A percentile compares a stretch with the other conserved stretches of the same genome.
Conservation (phyloP, 2,329 filamentous ascomycete species). For the Aureobasidium sp. region DNA sequence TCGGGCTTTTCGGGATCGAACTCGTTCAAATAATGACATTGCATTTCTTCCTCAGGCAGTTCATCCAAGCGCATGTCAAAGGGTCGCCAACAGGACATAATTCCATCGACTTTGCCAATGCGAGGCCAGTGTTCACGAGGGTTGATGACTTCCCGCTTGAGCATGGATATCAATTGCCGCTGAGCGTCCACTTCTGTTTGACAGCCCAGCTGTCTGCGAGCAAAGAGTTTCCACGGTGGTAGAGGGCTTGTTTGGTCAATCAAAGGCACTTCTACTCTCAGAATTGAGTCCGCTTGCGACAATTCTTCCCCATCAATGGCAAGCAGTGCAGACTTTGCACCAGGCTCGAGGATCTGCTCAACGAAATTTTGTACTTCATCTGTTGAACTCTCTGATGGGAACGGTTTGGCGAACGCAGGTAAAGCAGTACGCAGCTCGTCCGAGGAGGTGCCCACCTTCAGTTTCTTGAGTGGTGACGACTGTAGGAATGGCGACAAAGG, state of each 20-base stretch:
- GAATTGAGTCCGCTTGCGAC: conserved; percentile 40
- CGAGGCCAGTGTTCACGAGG: conserved; percentile 35
- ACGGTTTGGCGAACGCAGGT: not conserved
- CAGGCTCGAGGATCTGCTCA: conserved; percentile 24
- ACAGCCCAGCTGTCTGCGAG: conserved; percentile 13
- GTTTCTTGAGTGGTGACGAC: conserved; percentile 11
- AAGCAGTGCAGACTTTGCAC: conserved; percentile 31
- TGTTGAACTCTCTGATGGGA: not conserved
- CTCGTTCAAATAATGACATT: conserved; percentile 34
- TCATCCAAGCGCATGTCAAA: conserved; percentile 37
- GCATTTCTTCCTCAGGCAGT: conserved; percentile 35
- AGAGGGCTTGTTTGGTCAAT: conserved; percentile 37
- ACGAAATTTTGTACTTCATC: not conserved
- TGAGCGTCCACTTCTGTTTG: conserved; percentile 28
- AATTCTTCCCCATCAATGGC: conserved; percentile 40
- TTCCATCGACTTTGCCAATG: conserved; percentile 32
- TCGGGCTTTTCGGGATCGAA: conserved; percentile 30
- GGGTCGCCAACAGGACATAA: conserved; percentile 39
- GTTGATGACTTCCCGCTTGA: conserved; percentile 29
- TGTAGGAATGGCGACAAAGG: not conserved
- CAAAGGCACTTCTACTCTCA: conserved; percentile 42
- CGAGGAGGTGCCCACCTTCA: conserved; percentile 1
- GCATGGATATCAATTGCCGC: conserved; percentile 28
- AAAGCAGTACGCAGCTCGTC: not conserved
- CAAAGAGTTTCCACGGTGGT: conserved; percentile 42